Conservation (phyloP, 2,329 filamentous ascomycete species). For the Pyricularia grisea region DNA sequence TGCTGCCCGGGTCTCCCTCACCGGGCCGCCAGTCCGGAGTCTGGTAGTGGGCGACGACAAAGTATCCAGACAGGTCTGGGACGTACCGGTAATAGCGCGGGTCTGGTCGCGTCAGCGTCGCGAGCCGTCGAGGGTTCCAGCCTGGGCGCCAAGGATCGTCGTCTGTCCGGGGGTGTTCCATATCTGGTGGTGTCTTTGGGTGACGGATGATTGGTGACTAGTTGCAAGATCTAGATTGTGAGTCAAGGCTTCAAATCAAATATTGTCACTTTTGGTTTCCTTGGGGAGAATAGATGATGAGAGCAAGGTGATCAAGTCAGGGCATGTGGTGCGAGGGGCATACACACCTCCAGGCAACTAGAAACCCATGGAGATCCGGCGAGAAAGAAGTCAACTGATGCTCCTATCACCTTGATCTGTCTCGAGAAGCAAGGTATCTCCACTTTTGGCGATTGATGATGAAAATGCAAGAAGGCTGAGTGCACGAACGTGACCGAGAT, state of each 20-base stretch:
- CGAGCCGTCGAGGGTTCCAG: constrained; percentile 1
- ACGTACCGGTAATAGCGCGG: constrained; percentile 4
- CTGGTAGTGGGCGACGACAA: constrained; percentile 1
- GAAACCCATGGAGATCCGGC: neutral
- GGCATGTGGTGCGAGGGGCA: too few relatives aligned
- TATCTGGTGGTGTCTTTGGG: neutral
- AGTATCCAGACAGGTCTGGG: constrained; percentile 4
- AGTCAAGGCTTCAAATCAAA: too few relatives aligned
- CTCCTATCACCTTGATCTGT: neutral
- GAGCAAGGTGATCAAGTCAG: too few relatives aligned
- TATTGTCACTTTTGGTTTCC: too few relatives aligned
- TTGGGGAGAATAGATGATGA: too few relatives aligned
- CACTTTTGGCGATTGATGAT: neutral
- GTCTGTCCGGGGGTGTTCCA: neutral
- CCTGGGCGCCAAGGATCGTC: neutral
- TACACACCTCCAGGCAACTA: neutral
- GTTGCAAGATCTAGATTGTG: too few relatives aligned
- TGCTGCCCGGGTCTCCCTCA: neutral
- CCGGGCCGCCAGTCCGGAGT: constrained; percentile 1
- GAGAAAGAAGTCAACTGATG: neutral
- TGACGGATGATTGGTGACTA: neutral
- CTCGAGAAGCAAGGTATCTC: neutral
- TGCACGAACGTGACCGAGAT: neutral
- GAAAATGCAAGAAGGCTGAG: neutral
- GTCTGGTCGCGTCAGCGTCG: neutral